These are phyloP conservation scores for Coemansia sp. DNA, from an alignment of 192 early-diverging fungal species.

Conservation along the genomic window DNA sequence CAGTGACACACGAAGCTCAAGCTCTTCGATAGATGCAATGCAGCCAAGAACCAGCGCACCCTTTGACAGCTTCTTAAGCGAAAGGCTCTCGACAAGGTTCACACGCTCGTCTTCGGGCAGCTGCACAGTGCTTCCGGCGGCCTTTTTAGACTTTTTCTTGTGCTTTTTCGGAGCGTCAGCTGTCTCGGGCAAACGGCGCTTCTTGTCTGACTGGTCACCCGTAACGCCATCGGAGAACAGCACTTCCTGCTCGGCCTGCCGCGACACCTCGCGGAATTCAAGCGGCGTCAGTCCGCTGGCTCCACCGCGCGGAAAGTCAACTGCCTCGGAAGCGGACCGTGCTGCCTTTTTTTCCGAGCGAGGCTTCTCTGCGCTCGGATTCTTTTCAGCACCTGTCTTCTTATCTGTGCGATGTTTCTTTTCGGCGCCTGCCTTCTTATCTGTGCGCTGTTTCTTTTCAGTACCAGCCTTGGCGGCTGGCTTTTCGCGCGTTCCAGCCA, in stretches of 20 bases:
- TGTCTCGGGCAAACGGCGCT: constrained; percentile 56
- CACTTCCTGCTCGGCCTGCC: constrained; percentile 72
- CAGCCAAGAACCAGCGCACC: constrained; percentile 77
- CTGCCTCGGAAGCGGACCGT: constrained; percentile 37
- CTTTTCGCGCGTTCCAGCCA: constrained; percentile 25
- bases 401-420: constrained; percentile 4
- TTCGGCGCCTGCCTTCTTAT: constrained; percentile 3
- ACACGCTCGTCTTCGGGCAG: constrained; percentile 26
- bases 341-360: constrained; percentile 1
- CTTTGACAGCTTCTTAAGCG: constrained; percentile 62
- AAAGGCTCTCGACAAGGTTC: constrained; percentile 37
- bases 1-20: constrained; percentile 79
- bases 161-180: constrained; percentile 25
- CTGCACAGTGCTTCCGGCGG: neutral
- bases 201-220: constrained; percentile 53
- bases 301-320: constrained; percentile 86
- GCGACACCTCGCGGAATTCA: constrained; percentile 75
- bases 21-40: constrained; percentile 74
- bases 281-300: constrained; percentile 76
- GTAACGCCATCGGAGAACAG: constrained; percentile 54
- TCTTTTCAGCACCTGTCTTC: constrained; percentile 1
- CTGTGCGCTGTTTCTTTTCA: neutral
- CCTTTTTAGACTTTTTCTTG: constrained; percentile 57
- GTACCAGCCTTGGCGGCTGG: constrained; percentile 1
- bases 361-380: constrained; percentile 3